phyloP scores from a whole-genome alignment of 495 filamentous ascomycete genomes.

The Daldinia vernicosa region DNA sequence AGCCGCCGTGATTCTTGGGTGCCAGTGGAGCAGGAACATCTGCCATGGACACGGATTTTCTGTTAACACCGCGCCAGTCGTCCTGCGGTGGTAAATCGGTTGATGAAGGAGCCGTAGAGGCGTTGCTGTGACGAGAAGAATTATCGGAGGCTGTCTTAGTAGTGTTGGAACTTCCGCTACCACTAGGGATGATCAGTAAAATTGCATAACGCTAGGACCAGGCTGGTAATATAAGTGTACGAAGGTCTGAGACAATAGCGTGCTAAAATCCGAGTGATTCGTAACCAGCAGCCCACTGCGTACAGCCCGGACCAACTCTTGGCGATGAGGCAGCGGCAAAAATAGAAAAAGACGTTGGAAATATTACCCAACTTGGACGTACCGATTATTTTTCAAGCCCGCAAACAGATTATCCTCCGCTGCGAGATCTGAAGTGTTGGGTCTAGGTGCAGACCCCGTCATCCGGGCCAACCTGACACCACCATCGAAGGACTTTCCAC shows the following conservation, averaged over 20 bases:
- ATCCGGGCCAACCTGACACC: conserved; percentile 46
- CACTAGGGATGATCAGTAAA: conserved; percentile 53
- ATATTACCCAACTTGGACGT: conserved; percentile 44
- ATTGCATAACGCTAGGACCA: conserved; percentile 42
- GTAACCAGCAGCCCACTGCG: conserved; percentile 48
- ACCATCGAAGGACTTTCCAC: conserved; percentile 55
- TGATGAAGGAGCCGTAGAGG: conserved; percentile 77
- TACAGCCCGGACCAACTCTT: conserved; percentile 48
- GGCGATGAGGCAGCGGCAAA: conserved; percentile 53
- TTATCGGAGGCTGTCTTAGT: conserved; percentile 71
- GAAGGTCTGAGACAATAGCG: conserved; percentile 36
- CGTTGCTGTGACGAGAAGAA: conserved; percentile 75
- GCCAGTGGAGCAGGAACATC: conserved; percentile 68
- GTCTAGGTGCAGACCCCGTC: conserved; percentile 41
- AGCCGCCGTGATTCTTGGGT: conserved; percentile 60
- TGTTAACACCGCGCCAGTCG: conserved; percentile 58
- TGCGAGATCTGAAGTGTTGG: conserved; percentile 47
- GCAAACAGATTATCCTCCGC: conserved; percentile 67
- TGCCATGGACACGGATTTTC: conserved; percentile 52
- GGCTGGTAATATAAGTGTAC: conserved; percentile 32
- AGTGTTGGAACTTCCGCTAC: conserved; percentile 71
- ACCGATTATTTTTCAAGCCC: conserved; percentile 63
- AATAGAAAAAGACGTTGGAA: conserved; percentile 29
- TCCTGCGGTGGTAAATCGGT: conserved; percentile 68
- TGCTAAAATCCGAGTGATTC: conserved; percentile 49